Percentiles rank a stretch among this genome's conserved stretches.
Evolutionary conservation across 2,329 filamentous ascomycete genomes (phyloP).

Genomic region (Malbranchea cinnamomea): DNA sequence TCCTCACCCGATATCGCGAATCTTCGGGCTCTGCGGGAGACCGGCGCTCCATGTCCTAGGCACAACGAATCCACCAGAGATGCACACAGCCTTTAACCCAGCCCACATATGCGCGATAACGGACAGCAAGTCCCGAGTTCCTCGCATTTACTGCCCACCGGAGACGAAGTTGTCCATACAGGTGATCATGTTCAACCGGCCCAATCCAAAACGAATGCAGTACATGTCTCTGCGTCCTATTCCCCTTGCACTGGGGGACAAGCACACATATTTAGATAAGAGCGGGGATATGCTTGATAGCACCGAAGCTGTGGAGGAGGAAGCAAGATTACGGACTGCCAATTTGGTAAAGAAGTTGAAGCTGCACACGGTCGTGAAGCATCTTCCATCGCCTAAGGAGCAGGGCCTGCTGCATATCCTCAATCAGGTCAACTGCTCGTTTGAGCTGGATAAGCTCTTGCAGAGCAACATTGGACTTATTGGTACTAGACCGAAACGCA

Average conservation of each 20-base stretch:
- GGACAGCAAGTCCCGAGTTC: constrained; percentile 38
- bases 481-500: constrained; percentile 64
- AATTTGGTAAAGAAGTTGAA: constrained; percentile 73
- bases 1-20: constrained; percentile 61
- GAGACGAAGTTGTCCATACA: constrained; percentile 61
- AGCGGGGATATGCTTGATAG: constrained; percentile 31
- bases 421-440: constrained; percentile 91
- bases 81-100: constrained; percentile 42
- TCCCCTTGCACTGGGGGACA: constrained; percentile 67
- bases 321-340: constrained; percentile 47
- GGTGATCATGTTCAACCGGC: constrained; percentile 76
- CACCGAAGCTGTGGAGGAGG: constrained; percentile 59
- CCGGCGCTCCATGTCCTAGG: constrained; percentile 75
- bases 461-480: constrained; percentile 84
- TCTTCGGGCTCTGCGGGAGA: constrained; percentile 74
- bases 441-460: constrained; percentile 70
- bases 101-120: constrained; percentile 53
- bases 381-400: constrained; percentile 67
- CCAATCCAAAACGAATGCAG: constrained; percentile 78
- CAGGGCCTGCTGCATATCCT: constrained; percentile 65
- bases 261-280: constrained; percentile 31
- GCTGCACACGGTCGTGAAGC: constrained; percentile 69
- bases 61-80: constrained; percentile 50
- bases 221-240: constrained; percentile 89
- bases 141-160: constrained; percentile 53